Evolutionary conservation across 1,284 basidiomycete genomes (phyloP).

Genomic region (Athelia psychrophila): DNA sequence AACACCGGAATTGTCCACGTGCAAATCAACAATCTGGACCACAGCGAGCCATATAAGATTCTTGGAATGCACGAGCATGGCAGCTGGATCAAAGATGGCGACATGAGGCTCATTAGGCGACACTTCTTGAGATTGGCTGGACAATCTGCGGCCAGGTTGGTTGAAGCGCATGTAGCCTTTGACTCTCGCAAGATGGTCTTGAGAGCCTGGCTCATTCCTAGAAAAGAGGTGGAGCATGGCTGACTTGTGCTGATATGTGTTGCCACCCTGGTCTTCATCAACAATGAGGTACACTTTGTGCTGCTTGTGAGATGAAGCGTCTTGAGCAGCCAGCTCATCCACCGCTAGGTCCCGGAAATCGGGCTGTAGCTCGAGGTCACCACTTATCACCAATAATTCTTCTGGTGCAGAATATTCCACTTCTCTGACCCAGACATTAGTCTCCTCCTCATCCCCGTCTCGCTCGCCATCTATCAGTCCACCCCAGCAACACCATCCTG

Average conservation of each 20-base stretch:
- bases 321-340: neutral
- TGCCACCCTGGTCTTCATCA: neutral
- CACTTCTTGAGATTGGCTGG: too few species aligned
- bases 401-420: too few species aligned
- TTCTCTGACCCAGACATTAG: too few species aligned
- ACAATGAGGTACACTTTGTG: neutral
- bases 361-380: too few species aligned
- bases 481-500: neutral
- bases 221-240: neutral
- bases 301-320: neutral
- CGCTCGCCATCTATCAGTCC: neutral
- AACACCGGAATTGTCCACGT: neutral
- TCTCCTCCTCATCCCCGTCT: neutral
- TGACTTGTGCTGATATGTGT: neutral
- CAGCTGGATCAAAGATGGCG: neutral
- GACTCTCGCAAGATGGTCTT: neutral
- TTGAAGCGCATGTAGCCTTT: neutral
- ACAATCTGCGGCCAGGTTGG: neutral
- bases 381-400: too few species aligned
- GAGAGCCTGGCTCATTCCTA: neutral
- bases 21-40: neutral
- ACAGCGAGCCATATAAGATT: neutral
- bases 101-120: neutral
- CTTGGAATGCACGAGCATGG: neutral
- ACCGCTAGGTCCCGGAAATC: neutral